phyloP scores from a whole-genome alignment of 192 early-diverging fungal genomes.

The Backusella luteola region DNA sequence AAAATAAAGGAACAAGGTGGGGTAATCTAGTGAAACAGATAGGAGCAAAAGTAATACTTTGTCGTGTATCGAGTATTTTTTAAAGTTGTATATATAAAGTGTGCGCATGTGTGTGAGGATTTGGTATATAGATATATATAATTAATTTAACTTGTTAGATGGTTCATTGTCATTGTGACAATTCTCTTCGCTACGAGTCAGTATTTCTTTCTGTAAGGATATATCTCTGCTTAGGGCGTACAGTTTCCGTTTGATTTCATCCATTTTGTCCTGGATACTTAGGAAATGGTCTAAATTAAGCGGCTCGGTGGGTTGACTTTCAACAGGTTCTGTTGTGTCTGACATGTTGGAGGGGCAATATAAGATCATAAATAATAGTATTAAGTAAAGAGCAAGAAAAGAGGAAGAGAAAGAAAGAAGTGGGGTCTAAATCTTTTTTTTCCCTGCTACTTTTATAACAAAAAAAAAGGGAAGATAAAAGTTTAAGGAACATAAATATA shows the following conservation, averaged over 20 bases:
- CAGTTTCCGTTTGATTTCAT: not conserved
- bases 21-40: not conserved
- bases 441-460: not conserved
- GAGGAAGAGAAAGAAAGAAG: not conserved
- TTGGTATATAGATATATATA: not conserved
- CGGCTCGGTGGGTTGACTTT: not conserved
- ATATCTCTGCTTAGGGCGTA: not conserved
- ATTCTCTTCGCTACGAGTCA: not conserved
- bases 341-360: not conserved
- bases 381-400: not conserved
- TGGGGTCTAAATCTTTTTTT: not conserved
- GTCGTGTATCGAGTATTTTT: not conserved
- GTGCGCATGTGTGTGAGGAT: not conserved
- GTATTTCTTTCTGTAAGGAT: not conserved
- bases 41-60: not conserved
- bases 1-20: not conserved
- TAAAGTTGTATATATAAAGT: not conserved
- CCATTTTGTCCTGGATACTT: not conserved
- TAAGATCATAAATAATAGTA: not conserved
- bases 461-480: not conserved
- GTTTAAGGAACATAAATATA: not conserved
- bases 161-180: not conserved
- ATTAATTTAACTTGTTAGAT: not conserved
- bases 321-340: constrained; percentile 6
- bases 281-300: not conserved